Conservation (phyloP, 441 rosid species). For the Euphorbia schlechtendalii region DNA sequence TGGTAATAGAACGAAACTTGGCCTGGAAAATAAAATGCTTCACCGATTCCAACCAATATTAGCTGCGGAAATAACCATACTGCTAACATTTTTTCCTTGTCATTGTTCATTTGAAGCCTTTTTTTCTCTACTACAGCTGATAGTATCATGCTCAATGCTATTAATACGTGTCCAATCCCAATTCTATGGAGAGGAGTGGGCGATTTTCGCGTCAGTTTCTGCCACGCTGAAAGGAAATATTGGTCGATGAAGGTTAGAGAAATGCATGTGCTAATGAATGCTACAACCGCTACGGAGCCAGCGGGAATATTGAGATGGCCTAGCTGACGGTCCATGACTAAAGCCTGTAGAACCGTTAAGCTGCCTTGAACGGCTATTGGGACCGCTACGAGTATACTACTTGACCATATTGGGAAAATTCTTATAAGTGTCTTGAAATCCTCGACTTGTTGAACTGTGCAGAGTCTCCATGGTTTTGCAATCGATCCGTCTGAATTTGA, state of each 20-base stretch:
- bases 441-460: slow-evolving; percentile 34
- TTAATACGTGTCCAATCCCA: slow-evolving; percentile 46
- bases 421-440: slow-evolving; percentile 30
- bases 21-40: slow-evolving; percentile 53
- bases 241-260: slow-evolving; percentile 23
- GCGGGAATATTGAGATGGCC: slow-evolving; percentile 26
- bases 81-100: slow-evolving; percentile 27
- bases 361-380: slow-evolving; percentile 18
- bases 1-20: slow-evolving; percentile 48
- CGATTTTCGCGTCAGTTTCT: slow-evolving; percentile 14
- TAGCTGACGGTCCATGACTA: slow-evolving; percentile 25
- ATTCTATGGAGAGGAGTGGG: slow-evolving; percentile 43
- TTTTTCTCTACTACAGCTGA: slow-evolving; percentile 50
- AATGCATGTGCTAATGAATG: slow-evolving; percentile 13
- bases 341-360: slow-evolving; percentile 30
- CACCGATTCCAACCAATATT: slow-evolving; percentile 44
- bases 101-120: slow-evolving; percentile 28
- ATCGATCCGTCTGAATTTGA: slow-evolving; percentile 16
- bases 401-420: slow-evolving; percentile 21
- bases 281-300: slow-evolving; percentile 18
- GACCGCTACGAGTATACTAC: not conserved
- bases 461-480: slow-evolving; percentile 27
- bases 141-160: slow-evolving; percentile 32
- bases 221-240: slow-evolving; percentile 14
- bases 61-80: slow-evolving; percentile 54